Conservation (phyloP, 495 filamentous ascomycete genomes). For the Aspergillus olivimuriae region DNA sequence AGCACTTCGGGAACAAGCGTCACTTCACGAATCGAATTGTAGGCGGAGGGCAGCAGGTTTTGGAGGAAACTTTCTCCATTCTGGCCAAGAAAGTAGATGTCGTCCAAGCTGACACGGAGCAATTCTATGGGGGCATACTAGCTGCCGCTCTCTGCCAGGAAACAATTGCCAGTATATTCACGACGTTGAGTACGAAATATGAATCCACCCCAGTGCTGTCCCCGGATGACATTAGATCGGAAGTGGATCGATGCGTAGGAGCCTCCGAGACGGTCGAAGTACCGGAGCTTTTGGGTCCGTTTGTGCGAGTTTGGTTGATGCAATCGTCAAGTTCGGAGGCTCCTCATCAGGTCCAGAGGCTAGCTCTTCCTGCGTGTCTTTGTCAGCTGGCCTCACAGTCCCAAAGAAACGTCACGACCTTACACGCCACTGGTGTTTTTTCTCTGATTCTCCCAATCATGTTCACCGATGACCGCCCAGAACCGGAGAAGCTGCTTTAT, state of each 20-base stretch:
- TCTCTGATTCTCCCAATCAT: slow-evolving; percentile 63
- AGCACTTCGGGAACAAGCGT: slow-evolving; percentile 77
- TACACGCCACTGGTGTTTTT: slow-evolving; percentile 73
- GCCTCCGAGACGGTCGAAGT: slow-evolving; percentile 37
- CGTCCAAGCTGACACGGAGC: slow-evolving; percentile 56
- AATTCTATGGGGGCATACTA: slow-evolving; percentile 79
- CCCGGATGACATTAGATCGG: slow-evolving; percentile 19
- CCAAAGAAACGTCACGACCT: slow-evolving; percentile 64
- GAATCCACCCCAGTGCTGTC: slow-evolving; percentile 7
- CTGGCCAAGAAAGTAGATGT: slow-evolving; percentile 48
- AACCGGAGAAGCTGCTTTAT: slow-evolving; percentile 50
- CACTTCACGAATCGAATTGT: slow-evolving; percentile 73
- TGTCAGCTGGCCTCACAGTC: slow-evolving; percentile 48
- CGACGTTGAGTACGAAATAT: slow-evolving; percentile 26
- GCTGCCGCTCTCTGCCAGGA: slow-evolving; percentile 77
- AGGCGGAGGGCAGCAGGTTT: slow-evolving; percentile 68
- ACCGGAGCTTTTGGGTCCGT: slow-evolving; percentile 33
- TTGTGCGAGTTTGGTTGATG: slow-evolving; percentile 36
- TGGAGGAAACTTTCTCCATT: slow-evolving; percentile 61
- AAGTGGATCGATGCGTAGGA: slow-evolving; percentile 31
- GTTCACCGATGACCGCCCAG: slow-evolving; percentile 45
- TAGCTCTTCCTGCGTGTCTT: slow-evolving; percentile 37
- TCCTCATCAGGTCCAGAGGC: slow-evolving; percentile 21
- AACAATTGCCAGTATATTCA: slow-evolving; percentile 45
- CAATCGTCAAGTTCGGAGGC: slow-evolving; percentile 20